These are phyloP conservation scores for Peziza echinospora DNA, from an alignment of 495 filamentous ascomycete species.

Conservation along the genomic window DNA sequence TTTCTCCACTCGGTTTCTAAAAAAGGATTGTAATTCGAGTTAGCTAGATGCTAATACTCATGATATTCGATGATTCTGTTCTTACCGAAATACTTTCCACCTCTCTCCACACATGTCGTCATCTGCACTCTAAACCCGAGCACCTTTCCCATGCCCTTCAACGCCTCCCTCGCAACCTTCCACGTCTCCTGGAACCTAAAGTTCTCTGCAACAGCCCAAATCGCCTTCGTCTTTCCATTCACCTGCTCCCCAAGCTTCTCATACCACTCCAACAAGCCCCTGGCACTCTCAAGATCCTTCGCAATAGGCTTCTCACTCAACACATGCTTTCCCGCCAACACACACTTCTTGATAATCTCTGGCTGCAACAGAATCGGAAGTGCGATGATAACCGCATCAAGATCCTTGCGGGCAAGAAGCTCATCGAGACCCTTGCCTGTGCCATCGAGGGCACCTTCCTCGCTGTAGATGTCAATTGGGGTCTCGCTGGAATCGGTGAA, in stretches of 20 bases:
- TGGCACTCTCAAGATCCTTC: slow-evolving; percentile 38
- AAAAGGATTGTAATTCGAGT: too few relatives aligned
- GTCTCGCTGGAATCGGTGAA: slow-evolving; percentile 17
- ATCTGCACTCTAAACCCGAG: slow-evolving; percentile 39
- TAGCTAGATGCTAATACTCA: too few relatives aligned
- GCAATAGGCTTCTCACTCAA: slow-evolving; percentile 69
- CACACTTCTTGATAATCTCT: slow-evolving; percentile 34
- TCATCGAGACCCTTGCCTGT: slow-evolving; percentile 33
- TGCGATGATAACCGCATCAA: slow-evolving; percentile 47
- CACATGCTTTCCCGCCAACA: slow-evolving; percentile 56
- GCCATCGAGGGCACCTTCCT: slow-evolving; percentile 42
- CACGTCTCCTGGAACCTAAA: slow-evolving; percentile 43
- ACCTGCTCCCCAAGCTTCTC: slow-evolving; percentile 24
- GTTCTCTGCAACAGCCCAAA: slow-evolving; percentile 55
- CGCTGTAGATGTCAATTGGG: slow-evolving; percentile 33
- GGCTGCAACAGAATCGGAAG: slow-evolving; percentile 41
- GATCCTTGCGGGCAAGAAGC: slow-evolving; percentile 41
- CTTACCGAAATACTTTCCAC: slow-evolving; percentile 32
- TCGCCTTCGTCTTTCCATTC: slow-evolving; percentile 22
- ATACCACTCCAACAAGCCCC: slow-evolving; percentile 41
- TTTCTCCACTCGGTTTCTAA: slow-evolving; percentile 52
- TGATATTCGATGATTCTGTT: too few relatives aligned
- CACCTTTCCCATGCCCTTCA: slow-evolving; percentile 39
- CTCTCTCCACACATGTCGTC: slow-evolving; percentile 31
- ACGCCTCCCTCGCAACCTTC: slow-evolving; percentile 32